Evolutionary conservation across 2,329 filamentous ascomycete species (phyloP).

Genomic region (Ophiostoma perfectum): DNA sequence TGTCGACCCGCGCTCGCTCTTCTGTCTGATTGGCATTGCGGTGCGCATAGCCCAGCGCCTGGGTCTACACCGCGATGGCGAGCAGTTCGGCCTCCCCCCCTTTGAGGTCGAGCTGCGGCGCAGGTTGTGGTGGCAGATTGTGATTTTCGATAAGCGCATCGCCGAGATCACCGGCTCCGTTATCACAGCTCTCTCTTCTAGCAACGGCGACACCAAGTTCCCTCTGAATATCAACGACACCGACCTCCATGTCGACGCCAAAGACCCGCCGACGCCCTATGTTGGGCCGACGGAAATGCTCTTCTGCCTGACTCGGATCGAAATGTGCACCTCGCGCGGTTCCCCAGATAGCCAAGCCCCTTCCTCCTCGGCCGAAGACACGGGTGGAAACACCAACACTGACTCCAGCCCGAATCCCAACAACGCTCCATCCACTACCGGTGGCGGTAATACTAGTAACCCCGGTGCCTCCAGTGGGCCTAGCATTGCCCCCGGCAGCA

Average conservation of each 20-base stretch:
- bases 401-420: neutral
- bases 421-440: neutral
- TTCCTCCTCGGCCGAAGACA: neutral
- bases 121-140: slow-evolving; percentile 67
- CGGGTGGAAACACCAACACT: neutral
- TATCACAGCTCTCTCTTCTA: slow-evolving; percentile 50
- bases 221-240: slow-evolving; percentile 59
- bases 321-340: slow-evolving; percentile 39
- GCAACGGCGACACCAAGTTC: slow-evolving; percentile 49
- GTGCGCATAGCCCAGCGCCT: slow-evolving; percentile 63
- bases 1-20: slow-evolving; percentile 56
- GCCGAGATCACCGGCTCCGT: slow-evolving; percentile 59
- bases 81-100: slow-evolving; percentile 44
- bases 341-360: neutral
- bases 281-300: slow-evolving; percentile 54
- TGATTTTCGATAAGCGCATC: slow-evolving; percentile 63
- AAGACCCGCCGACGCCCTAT: slow-evolving; percentile 47
- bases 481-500: neutral
- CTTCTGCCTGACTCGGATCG: slow-evolving; percentile 52
- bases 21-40: slow-evolving; percentile 58
- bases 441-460: slow-evolving; percentile 10
- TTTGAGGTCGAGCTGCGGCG: slow-evolving; percentile 67
- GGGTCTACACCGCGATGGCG: slow-evolving; percentile 61
- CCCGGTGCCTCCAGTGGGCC: slow-evolving; percentile 19
- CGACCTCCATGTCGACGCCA: slow-evolving; percentile 53